Evolutionary conservation across 179 eudicot species (phyloP), one percentile per base, ranked within the genome.

Genomic region (Heliamphora pulchella): DNA sequence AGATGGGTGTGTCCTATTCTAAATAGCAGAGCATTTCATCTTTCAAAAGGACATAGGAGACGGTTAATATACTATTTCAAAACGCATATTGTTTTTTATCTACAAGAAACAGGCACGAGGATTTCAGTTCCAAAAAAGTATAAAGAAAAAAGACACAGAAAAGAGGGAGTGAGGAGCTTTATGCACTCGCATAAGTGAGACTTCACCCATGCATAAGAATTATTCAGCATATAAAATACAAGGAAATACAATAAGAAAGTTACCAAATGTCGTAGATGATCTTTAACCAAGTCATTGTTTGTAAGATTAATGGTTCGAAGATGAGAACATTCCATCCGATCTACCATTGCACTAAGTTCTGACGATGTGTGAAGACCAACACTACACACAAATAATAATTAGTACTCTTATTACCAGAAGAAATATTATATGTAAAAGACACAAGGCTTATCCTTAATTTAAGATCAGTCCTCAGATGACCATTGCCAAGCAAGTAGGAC

Each of bases 241-340:
- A 15, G 39, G 4, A 76, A 22, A 22, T 15, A 39, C 3, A 39
- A 0, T 2, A 77, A 76, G 71, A 82, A 79, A 22, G 80, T 75
- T 90, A 96, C 99, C 97, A 96, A 73, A 86, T 96, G 96, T 22
- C 98, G 89, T 80, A 96, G 82, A 86, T 94, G 99, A 89, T 96
- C 99, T 86, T 96, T 96, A 81, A 90, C 97, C 90, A 96, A 85
- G 90, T 96, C 98, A 81, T 91, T 91, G 71, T 89, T 76, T 7
- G 98, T 94, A 79, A 94, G 88, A 82, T 94, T 85, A 74, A 87
- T 84, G 71, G 98, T 94, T 79, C 69, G 84, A 75, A 96, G 91
- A 59, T 86, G 81, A 83, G 92, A 85, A 77, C 90, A 89, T 86
- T 96, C 84, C 99, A 96, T 82, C 63, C 98, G 87, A 78, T 86